A percentile compares a stretch with the other conserved stretches of the same genome.
These are phyloP conservation scores for Fusarium verrucosum DNA, from an alignment of 2,329 filamentous ascomycete species.

Conservation along the genomic window DNA sequence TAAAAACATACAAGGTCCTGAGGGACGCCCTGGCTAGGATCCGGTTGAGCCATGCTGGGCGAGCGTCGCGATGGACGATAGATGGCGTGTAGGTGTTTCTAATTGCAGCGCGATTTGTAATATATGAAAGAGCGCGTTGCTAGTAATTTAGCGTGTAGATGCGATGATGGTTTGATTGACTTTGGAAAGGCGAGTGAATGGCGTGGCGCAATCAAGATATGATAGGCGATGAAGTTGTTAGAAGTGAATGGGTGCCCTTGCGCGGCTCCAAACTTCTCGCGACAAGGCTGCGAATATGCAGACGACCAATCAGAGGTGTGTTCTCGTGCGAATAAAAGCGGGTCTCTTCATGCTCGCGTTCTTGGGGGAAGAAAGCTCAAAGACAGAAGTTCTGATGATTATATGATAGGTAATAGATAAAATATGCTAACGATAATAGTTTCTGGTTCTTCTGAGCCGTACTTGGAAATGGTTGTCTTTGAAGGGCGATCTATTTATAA, in stretches of 20 bases:
- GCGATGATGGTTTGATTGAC: slow-evolving; percentile 3
- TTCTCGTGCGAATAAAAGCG: slow-evolving; percentile 21
- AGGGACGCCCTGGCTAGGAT: slow-evolving; percentile 55
- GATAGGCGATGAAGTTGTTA: slow-evolving; percentile 36
- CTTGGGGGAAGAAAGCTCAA: background rate
- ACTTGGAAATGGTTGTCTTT: background rate
- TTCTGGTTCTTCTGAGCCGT: background rate
- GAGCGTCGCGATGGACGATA: slow-evolving; percentile 36
- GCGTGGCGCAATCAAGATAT: slow-evolving; percentile 38
- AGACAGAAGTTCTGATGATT: background rate
- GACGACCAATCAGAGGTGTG: slow-evolving; percentile 41
- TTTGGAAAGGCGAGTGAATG: slow-evolving; percentile 25
- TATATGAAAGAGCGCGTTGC: background rate
- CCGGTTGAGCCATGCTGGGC: slow-evolving; percentile 52
- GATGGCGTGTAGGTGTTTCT: slow-evolving; percentile 22
- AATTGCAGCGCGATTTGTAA: slow-evolving; percentile 34
- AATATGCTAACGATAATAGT: background rate
- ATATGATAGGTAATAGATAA: background rate
- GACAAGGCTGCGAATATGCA: slow-evolving; percentile 45
- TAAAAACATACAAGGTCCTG: slow-evolving; percentile 52
- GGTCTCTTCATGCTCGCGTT: slow-evolving; percentile 9
- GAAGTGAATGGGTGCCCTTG: slow-evolving; percentile 33
- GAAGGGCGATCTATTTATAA: background rate
- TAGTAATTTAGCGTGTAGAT: background rate
- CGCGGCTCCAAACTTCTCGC: slow-evolving; percentile 52